Evolutionary conservation across 148 eudicot species (phyloP).

Genomic region (Rhododendron mucronatum): DNA sequence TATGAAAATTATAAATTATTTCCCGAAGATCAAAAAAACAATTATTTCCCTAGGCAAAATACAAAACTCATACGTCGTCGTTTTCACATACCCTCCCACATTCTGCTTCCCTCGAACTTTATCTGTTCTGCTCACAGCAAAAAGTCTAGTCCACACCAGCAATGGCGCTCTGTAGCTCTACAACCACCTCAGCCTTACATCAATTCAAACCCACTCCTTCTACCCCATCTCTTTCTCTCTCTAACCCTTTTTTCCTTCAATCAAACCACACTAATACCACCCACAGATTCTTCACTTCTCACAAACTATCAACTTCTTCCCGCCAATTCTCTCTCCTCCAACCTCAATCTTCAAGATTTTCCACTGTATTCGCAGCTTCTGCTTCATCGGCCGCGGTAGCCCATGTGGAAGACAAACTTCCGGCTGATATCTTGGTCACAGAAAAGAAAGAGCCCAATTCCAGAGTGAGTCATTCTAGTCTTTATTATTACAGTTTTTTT

Average conservation of each 20-base stretch:
- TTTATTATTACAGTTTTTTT: too few relatives aligned
- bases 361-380: constrained; percentile 24
- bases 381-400: constrained; percentile 36
- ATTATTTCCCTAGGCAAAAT: neutral
- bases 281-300: constrained; percentile 18
- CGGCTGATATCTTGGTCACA: constrained; percentile 65
- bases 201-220: constrained; percentile 20
- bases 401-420: constrained; percentile 53
- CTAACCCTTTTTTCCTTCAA: constrained; percentile 7
- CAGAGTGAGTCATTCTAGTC: constrained; percentile 36
- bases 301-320: constrained; percentile 32
- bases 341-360: constrained; percentile 9
- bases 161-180: constrained; percentile 45
- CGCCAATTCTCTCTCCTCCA: constrained; percentile 37
- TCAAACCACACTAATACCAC: constrained; percentile 4
- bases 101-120: neutral
- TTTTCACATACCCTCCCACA: neutral
- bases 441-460: constrained; percentile 72
- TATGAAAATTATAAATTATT: too few relatives aligned
- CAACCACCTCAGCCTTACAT: constrained; percentile 20
- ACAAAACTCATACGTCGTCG: neutral
- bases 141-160: constrained; percentile 22
- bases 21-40: too few relatives aligned
- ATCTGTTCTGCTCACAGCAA: neutral
- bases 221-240: constrained; percentile 19